Conservation (phyloP, 768 basidiomycete species). For the Lentinula edodes region DNA sequence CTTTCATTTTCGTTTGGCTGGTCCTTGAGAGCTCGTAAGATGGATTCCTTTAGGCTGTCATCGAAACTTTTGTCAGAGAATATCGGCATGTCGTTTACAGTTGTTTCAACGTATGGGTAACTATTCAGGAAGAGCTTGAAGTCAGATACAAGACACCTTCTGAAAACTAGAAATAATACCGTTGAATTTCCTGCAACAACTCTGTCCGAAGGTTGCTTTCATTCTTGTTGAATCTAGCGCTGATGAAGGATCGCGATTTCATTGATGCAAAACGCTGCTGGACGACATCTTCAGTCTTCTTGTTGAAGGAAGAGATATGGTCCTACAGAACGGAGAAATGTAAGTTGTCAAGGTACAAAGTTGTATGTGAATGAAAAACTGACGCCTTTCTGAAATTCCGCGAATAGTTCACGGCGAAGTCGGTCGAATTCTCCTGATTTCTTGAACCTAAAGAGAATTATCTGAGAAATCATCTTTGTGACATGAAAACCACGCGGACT, state of each 20-base stretch:
- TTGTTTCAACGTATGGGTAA: constrained; percentile 63
- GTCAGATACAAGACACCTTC: neutral
- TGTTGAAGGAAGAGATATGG: constrained; percentile 45
- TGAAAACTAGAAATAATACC: constrained; percentile 30
- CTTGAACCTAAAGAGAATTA: constrained; percentile 52
- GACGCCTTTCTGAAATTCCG: constrained; percentile 59
- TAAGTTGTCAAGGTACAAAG: neutral
- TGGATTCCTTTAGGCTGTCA: constrained; percentile 33
- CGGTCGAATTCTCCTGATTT: constrained; percentile 77
- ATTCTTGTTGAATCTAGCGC: constrained; percentile 29
- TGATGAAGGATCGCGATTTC: neutral
- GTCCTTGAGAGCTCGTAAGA: constrained; percentile 42
- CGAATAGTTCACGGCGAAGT: constrained; percentile 57
- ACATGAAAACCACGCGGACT: constrained; percentile 11
- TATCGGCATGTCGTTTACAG: constrained; percentile 43
- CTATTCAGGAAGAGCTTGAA: constrained; percentile 28
- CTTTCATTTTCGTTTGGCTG: constrained; percentile 11
- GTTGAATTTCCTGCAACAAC: constrained; percentile 67
- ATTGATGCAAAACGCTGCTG: constrained; percentile 30
- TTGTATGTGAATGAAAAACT: constrained; percentile 17
- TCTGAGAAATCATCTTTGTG: neutral
- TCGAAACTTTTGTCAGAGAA: constrained; percentile 44
- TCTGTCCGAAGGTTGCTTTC: constrained; percentile 41
- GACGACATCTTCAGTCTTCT: constrained; percentile 58
- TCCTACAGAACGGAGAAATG: constrained; percentile 29